Base-by-base conservation (phyloP, 768 basidiomycete species). In the Pholiota microspora region DNA sequence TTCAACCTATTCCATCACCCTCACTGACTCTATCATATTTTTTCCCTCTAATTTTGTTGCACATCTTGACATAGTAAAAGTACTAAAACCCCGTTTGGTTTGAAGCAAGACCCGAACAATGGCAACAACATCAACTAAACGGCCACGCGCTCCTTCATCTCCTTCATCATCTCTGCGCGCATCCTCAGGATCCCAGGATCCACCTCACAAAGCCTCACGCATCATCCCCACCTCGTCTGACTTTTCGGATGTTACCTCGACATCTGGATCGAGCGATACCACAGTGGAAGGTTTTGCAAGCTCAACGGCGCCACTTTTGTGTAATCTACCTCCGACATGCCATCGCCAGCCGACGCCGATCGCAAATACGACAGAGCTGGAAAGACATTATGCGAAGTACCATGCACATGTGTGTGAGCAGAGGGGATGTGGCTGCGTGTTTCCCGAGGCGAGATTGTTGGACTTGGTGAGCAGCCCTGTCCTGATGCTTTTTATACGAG, bases 321-420 rank as follows among this genome's bases (percentile, higher is more conserved):
- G 91, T 69, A 84, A 81, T 4, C 76, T 94, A 15, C 90, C 92
- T 1, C 93, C 93, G 16, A 94, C 91, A 38, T 95, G 93, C 69
- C 82, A 85, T 53, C 80, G 74, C 60, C 72, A 65, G 1, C 81
- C 89, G 0, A 90, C 89, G 1, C 73, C 76, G n/a, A 77, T 94
- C 40, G 73, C 77, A 1, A 79, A 79, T 61, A 78, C 83, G 42
- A 79, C 77, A 35, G 92, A 92, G 57, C 79, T 94, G 7, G 92
- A 94, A 63, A 69, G 79, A 38, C 93, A 94, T 71, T 94, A 94
- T 65, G 87, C 87, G 29, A 88, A 77, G 15, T 90, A 86, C 64
- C 90, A 92, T 64, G 87, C 90, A 0, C 89, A 92, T 67, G 88
- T 94, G 1, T 92, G 92, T 62, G 88, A 85, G 62, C 74, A 81